Evolutionary conservation across 139 green algal species (phyloP).

Genomic region (Chloropicon primus): DNA sequence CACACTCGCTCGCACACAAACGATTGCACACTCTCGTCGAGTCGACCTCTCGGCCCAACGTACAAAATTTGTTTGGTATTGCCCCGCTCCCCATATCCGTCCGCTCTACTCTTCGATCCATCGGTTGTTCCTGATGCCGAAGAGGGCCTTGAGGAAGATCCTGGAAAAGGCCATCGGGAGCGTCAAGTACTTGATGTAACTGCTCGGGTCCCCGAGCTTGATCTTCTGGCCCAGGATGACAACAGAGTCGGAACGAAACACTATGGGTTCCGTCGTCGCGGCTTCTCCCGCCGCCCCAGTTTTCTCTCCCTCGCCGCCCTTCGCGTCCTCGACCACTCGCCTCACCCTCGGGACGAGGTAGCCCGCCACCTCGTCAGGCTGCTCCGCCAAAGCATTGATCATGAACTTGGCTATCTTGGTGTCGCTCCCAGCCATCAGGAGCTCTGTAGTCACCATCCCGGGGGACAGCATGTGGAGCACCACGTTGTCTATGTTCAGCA

Average conservation of each 20-base stretch:
- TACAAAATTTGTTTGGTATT: too few species aligned
- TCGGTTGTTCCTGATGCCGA: not conserved
- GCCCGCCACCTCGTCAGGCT: constrained; percentile 15
- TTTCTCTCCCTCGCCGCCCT: not conserved
- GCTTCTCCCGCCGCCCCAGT: too few species aligned
- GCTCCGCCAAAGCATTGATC: constrained; percentile 30
- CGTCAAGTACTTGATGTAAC: constrained; percentile 56
- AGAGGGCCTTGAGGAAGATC: not conserved
- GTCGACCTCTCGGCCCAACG: too few species aligned
- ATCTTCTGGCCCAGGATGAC: not conserved
- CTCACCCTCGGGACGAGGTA: constrained; percentile 32
- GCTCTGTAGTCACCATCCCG: constrained; percentile 35
- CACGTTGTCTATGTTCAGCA: constrained; percentile 4
- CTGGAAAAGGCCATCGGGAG: constrained; percentile 1
- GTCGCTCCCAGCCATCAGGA: constrained; percentile 20
- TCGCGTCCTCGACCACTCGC: not conserved
- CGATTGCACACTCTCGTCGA: too few species aligned
- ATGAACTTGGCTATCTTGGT: constrained; percentile 14
- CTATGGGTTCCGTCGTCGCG: too few species aligned
- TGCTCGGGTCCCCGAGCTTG: not conserved
- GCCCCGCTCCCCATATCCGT: too few species aligned
- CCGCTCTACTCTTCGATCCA: not conserved
- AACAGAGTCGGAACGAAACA: not conserved
- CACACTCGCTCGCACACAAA: too few species aligned
- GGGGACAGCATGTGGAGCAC: constrained; percentile 21